Conservation (phyloP, 2,329 filamentous ascomycete genomes). For the Laburnicola sp. region DNA sequence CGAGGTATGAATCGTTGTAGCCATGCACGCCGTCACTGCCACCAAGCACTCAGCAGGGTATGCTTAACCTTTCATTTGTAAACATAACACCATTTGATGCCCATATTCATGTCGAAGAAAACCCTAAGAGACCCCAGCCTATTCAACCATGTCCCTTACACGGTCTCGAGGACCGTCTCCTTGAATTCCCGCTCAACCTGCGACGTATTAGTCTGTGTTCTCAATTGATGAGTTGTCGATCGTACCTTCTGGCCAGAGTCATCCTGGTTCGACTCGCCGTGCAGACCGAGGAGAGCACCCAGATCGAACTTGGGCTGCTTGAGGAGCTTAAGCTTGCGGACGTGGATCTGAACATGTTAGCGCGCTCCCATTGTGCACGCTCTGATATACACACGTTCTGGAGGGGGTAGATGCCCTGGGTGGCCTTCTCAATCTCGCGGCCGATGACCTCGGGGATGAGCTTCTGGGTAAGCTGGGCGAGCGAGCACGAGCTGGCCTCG, state of each 20-base stretch:
- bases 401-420: constrained; percentile 98
- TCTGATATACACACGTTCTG: constrained; percentile 73
- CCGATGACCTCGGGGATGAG: constrained; percentile 99
- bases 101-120: constrained; percentile 46
- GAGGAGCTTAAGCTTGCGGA: constrained; percentile 99
- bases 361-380: constrained; percentile 18
- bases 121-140: constrained; percentile 44
- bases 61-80: constrained; percentile 46
- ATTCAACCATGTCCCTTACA: constrained; percentile 65
- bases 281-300: constrained; percentile 90
- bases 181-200: constrained; percentile 91
- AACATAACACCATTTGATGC: constrained; percentile 51
- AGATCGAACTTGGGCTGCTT: constrained; percentile 99
- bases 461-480: constrained; percentile 96
- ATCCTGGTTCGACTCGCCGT: constrained; percentile 95
- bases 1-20: constrained; percentile 34
- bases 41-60: constrained; percentile 39
- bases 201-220: constrained; percentile 10
- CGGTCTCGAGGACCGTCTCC: constrained; percentile 91
- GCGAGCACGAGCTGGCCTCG: constrained; percentile 91
- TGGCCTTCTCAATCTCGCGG: constrained; percentile 99
- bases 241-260: constrained; percentile 93
- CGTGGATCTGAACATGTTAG: constrained; percentile 75
- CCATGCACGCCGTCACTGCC: constrained; percentile 44
- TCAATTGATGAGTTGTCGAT: not conserved